phyloP scores from a whole-genome alignment of 2,329 filamentous ascomycete genomes.

The Plenodomus lindquistii region DNA sequence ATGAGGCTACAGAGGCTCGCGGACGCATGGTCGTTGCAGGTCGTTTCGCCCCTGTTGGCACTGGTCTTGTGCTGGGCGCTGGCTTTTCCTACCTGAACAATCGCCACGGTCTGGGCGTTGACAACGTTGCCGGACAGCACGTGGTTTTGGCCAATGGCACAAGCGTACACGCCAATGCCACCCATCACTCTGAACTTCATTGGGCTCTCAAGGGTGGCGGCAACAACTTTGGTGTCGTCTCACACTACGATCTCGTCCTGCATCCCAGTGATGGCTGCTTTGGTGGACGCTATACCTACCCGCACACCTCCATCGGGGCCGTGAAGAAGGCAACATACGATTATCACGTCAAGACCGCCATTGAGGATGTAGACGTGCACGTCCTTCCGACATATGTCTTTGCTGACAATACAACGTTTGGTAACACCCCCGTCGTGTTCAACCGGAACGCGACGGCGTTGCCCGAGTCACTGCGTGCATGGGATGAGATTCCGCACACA shows the following conservation, averaged over 20 bases:
- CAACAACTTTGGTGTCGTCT: conserved; percentile 33
- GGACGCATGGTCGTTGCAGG: conserved; percentile 12
- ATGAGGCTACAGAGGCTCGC: conserved; percentile 14
- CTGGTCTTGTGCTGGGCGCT: conserved; percentile 31
- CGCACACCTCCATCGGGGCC: too few species aligned
- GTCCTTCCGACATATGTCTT: too few species aligned
- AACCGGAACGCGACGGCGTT: too few species aligned
- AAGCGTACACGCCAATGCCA: conserved; percentile 16
- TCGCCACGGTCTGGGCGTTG: conserved; percentile 34
- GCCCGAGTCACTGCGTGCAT: too few species aligned
- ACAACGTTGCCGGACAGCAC: conserved; percentile 24
- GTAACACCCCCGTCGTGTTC: too few species aligned
- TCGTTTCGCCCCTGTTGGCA: conserved; percentile 20
- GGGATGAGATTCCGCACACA: too few species aligned
- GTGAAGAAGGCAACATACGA: too few species aligned
- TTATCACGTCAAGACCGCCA: too few species aligned
- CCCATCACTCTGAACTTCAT: conserved; percentile 44
- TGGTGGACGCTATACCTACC: too few species aligned
- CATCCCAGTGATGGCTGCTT: conserved; percentile 16
- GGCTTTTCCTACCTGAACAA: conserved; percentile 38
- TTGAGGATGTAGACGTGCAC: too few species aligned
- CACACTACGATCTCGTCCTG: conserved; percentile 15
- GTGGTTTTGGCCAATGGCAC: conserved; percentile 19
- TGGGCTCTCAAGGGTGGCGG: conserved; percentile 38
- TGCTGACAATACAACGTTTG: too few species aligned